Conservation (phyloP, 139 green algal genomes). For the Auxenochlorella pyrenoidosa region DNA sequence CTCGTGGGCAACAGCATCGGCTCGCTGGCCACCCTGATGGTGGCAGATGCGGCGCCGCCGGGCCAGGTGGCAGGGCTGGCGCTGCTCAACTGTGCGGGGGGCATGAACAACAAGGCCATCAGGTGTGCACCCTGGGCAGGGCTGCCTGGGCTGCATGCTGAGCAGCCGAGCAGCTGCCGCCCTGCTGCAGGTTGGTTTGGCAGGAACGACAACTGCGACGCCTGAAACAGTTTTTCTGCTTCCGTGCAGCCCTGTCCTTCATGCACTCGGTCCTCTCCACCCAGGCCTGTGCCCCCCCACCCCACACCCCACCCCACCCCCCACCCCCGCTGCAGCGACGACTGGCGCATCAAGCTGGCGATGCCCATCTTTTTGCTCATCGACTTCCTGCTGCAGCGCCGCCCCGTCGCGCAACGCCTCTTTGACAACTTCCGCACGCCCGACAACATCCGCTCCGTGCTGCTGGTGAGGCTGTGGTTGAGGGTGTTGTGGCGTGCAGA, state of each 20-base stretch:
- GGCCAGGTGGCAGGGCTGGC: conserved; percentile 58
- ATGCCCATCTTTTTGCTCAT: conserved; percentile 89
- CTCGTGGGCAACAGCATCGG: conserved; percentile 43
- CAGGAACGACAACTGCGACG: no score
- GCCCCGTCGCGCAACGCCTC: conserved; percentile 65
- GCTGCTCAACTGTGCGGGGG: conserved; percentile 86
- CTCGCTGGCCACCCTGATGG: conserved; percentile 37
- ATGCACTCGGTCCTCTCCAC: no score
- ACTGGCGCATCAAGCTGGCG: conserved; percentile 86
- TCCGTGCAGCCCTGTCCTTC: no score
- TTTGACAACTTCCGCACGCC: conserved; percentile 73
- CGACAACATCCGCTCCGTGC: conserved; percentile 71
- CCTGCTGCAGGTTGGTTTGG: no score
- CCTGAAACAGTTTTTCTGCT: no score
- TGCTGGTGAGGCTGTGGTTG: conserved; percentile 37
- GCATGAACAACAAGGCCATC: conserved; percentile 92
- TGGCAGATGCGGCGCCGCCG: neutral
- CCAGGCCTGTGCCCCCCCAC: no score
- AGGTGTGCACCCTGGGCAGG: no score
- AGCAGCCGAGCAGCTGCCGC: no score
- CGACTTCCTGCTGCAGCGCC: conserved; percentile 86
- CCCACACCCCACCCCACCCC: neutral
- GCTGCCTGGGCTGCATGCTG: no score
- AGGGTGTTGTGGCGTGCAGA: neutral
- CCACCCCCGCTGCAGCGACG: conserved; percentile 36